Conservation (phyloP, 345 rosid genomes). For the Laguncularia racemosa region DNA sequence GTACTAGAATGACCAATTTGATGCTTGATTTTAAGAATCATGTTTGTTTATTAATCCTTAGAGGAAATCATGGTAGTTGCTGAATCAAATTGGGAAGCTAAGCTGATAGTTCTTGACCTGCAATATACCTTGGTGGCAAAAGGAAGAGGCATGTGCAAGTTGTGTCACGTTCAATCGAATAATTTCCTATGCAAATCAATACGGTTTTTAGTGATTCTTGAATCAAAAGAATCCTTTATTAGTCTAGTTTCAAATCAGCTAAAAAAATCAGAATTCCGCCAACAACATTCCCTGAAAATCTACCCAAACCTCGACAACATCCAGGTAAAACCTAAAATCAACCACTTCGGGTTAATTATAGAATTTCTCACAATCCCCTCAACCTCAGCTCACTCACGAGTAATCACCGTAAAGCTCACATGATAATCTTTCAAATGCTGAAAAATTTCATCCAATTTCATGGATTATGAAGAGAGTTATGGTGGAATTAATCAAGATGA, state of each 20-base stretch:
- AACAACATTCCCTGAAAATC: constrained; percentile 16
- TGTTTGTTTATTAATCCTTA: too few relatives aligned
- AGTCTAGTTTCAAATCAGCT: constrained; percentile 6
- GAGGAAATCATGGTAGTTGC: too few relatives aligned
- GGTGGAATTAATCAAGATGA: constrained; percentile 23
- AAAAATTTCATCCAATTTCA: constrained; percentile 17
- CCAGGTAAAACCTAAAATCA: constrained; percentile 38
- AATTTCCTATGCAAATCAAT: constrained; percentile 13
- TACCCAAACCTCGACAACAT: constrained; percentile 32
- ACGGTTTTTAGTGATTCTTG: constrained; percentile 16
- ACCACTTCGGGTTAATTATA: constrained; percentile 40
- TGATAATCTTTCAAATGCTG: constrained; percentile 22
- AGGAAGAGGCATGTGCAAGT: constrained; percentile 25
- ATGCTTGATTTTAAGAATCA: too few relatives aligned
- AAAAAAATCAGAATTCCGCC: constrained; percentile 1
- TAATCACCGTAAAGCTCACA: constrained; percentile 40
- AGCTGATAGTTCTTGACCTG: too few relatives aligned
- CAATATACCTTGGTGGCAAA: neutral
- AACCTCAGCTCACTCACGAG: neutral
- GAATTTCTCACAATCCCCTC: constrained; percentile 14
- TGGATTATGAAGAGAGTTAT: constrained; percentile 15
- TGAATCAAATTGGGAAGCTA: too few relatives aligned
- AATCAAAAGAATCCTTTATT: constrained; percentile 16
- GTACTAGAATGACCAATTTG: too few relatives aligned
- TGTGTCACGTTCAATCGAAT: neutral